Percentiles rank a stretch among this genome's conserved stretches.
These are phyloP conservation scores for Sistotremastrum suecicum DNA, from an alignment of 768 basidiomycete genomes.

Conservation along the genomic window DNA sequence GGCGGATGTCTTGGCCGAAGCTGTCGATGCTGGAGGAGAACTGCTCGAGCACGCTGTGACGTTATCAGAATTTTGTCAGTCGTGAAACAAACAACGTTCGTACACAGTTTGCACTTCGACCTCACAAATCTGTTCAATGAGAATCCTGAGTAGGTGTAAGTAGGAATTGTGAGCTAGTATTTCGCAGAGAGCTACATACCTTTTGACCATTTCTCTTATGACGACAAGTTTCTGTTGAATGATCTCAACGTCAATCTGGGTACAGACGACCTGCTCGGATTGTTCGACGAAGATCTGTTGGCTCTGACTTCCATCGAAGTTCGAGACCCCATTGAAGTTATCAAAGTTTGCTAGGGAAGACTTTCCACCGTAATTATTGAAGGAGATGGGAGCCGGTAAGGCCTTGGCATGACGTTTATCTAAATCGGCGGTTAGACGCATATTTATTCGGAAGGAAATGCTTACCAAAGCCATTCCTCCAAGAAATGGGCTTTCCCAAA, in stretches of 20 bases:
- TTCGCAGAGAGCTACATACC: slow-evolving; percentile 17
- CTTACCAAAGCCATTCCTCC: too few relatives aligned
- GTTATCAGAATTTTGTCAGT: too few relatives aligned
- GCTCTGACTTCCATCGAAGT: slow-evolving; percentile 27
- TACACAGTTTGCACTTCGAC: slow-evolving; percentile 29
- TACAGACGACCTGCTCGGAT: slow-evolving; percentile 26
- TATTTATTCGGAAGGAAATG: too few relatives aligned
- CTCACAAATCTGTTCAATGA: slow-evolving; percentile 33
- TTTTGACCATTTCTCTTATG: slow-evolving; percentile 32
- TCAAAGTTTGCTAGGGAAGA: slow-evolving; percentile 26
- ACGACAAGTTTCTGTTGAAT: slow-evolving; percentile 33
- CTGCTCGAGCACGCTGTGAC: slow-evolving; percentile 25
- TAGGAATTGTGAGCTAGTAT: background rate
- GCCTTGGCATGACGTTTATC: too few relatives aligned
- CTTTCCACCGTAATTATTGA: slow-evolving; percentile 27
- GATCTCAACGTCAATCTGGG: slow-evolving; percentile 20
- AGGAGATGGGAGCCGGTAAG: slow-evolving; percentile 11
- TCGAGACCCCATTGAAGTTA: slow-evolving; percentile 29
- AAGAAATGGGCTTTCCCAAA: too few relatives aligned
- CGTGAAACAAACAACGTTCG: too few relatives aligned
- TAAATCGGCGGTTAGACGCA: too few relatives aligned
- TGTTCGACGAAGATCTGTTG: slow-evolving; percentile 20
- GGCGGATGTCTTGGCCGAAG: slow-evolving; percentile 29
- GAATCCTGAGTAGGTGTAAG: slow-evolving; percentile 22
- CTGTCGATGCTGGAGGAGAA: slow-evolving; percentile 24